Conservation (phyloP, 192 early-diverging fungal species). For the Coemansia sp. region DNA sequence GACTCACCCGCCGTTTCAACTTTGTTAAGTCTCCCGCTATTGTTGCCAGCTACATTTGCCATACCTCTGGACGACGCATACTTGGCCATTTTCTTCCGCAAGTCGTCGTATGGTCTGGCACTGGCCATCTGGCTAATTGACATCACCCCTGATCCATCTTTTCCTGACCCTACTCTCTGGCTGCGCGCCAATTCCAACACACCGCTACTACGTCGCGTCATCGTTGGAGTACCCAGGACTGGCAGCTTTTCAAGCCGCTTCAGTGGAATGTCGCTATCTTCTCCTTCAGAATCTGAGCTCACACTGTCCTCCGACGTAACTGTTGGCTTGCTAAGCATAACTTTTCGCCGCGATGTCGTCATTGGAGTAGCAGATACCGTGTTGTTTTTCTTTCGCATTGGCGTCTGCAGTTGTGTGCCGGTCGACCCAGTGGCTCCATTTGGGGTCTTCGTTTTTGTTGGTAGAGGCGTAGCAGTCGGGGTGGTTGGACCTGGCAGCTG, state of each 20-base stretch:
- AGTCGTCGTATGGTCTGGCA: slow-evolving; percentile 39
- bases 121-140: slow-evolving; percentile 46
- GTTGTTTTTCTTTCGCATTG: neutral
- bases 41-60: neutral
- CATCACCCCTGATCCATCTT: slow-evolving; percentile 25
- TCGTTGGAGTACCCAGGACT: slow-evolving; percentile 21
- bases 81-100: slow-evolving; percentile 46
- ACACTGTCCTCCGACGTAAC: neutral
- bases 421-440: neutral
- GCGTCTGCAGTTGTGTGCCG: neutral
- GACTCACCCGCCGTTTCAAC: slow-evolving; percentile 2
- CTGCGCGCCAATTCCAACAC: slow-evolving; percentile 28
- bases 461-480: neutral
- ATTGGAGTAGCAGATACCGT: neutral
- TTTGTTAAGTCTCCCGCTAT: neutral
- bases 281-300: slow-evolving; percentile 18
- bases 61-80: slow-evolving; percentile 7
- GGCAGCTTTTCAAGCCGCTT: slow-evolving; percentile 28
- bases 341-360: slow-evolving; percentile 19
- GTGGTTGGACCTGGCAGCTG: neutral
- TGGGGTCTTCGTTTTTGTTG: neutral
- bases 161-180: slow-evolving; percentile 17
- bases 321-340: slow-evolving; percentile 23
- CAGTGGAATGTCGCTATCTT: slow-evolving; percentile 16
- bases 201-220: slow-evolving; percentile 9